phyloP scores from a whole-genome alignment of 257 asterid species.

The Handroanthus guayacan region DNA sequence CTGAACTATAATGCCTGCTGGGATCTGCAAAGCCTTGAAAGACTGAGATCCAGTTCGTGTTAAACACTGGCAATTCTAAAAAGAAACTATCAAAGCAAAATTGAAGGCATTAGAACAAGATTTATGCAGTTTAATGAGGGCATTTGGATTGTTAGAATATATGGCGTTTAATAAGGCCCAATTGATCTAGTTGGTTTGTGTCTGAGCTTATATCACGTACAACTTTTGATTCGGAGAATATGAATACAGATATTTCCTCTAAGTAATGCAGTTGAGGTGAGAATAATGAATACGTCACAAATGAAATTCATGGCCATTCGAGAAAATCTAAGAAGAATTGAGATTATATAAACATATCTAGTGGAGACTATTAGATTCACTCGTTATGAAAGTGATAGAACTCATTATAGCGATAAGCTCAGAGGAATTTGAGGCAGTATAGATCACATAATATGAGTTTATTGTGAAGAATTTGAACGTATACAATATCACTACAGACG shows the following conservation, averaged over 20 bases:
- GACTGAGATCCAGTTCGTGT: neutral
- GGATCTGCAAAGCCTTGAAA: neutral
- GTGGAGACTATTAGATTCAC: slow-evolving; percentile 8
- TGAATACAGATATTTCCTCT: neutral
- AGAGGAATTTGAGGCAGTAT: neutral
- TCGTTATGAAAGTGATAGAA: neutral
- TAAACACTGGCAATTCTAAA: neutral
- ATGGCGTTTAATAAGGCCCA: neutral
- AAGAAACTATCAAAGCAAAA: neutral
- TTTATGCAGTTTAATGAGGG: neutral
- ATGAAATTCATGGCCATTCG: neutral
- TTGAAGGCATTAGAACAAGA: neutral
- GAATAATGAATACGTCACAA: slow-evolving; percentile 3
- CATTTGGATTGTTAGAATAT: neutral
- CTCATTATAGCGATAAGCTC: neutral
- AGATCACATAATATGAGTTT: neutral
- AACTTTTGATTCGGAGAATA: neutral
- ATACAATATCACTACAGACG: slow-evolving; percentile 21
- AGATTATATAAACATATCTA: neutral
- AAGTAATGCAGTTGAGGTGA: neutral
- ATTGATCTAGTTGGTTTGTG: neutral
- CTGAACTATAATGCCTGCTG: neutral
- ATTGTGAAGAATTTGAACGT: slow-evolving; percentile 11
- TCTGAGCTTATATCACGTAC: neutral
- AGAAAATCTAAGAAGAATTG: neutral